Evolutionary conservation across 345 rosid species (phyloP), one percentile per base, ranked within the genome.

Genomic region (Boechera divaricarpa): DNA sequence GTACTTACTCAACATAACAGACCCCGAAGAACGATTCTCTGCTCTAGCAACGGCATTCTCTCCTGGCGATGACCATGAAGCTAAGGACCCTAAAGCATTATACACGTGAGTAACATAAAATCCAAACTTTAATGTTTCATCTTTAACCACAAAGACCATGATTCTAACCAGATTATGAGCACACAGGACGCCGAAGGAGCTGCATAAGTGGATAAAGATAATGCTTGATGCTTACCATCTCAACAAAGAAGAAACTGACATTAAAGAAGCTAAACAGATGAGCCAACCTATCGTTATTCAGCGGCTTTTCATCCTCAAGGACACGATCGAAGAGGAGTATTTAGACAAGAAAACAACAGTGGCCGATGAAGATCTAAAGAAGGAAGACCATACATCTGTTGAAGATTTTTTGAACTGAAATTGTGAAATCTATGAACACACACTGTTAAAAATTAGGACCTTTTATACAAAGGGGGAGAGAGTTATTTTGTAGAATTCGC

Each of bases 21-120:
- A 94, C 78, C 98, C 98, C 5, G 97, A 94, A 82, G 97, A 92
- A 84, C 87, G 98, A 48, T 92, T 94, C 81, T 88, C 97, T 16
- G 97, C 97, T 10, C 77, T 94, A 80, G 98, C 98, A 75, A 88
- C 87, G 60, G 90, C 93, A 16, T 94, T 94, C 80, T 88, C 91
- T 24, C 97, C 97, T 0, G 95, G 92, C 0, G 79, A 83, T 74
- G 97, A 90, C 48, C 84, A 53, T 10, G 97, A 90, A 79, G 83
- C 88, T 44, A 92, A 88, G 75, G 90, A 88, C 79, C 92, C 91
- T 36, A 83, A 85, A 33, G 97, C 91, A 11, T 75, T 88, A 41
- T 82, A 90, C 90, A 88, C 95, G 98, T 94, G 81, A 81, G 88
- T 39, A 39, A 69, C 42, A 53, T 28, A 45, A 76, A 32, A 6